phyloP scores from a whole-genome alignment of 345 rosid genomes.

The Melaleuca alternifolia region DNA sequence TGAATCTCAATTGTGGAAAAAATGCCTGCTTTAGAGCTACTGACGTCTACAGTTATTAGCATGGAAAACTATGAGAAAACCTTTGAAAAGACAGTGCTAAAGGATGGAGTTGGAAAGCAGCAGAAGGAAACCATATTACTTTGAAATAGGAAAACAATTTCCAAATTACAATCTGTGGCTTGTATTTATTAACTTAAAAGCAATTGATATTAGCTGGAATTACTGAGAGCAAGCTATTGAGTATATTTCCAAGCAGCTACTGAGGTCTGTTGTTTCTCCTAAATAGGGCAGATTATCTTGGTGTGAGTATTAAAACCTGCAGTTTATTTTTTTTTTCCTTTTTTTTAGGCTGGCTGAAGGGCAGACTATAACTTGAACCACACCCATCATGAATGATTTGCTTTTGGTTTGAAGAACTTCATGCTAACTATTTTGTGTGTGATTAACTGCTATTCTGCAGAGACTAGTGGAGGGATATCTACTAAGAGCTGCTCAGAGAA shows the following conservation, averaged over 20 bases:
- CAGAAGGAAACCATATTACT: neutral
- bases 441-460: constrained; percentile 32
- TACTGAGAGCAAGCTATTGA: neutral
- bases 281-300: neutral
- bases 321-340: neutral
- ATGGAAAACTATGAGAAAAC: neutral
- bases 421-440: neutral
- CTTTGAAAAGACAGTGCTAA: neutral
- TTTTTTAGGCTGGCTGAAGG: neutral
- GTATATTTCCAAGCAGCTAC: neutral
- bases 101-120: neutral
- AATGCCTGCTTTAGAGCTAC: neutral
- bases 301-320: neutral
- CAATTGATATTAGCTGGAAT: neutral
- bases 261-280: neutral
- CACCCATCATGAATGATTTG: neutral
- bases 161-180: neutral
- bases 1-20: neutral
- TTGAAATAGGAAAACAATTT: neutral
- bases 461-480: constrained; percentile 89
- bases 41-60: neutral
- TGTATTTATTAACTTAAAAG: neutral
- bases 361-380: neutral
- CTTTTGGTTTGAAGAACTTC: neutral
- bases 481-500: constrained; percentile 94